Percentiles rank a stretch among this genome's conserved stretches.
Conservation (phyloP, 225 moss, liverwort and hornwort species). For the Polytrichum formosum region DNA sequence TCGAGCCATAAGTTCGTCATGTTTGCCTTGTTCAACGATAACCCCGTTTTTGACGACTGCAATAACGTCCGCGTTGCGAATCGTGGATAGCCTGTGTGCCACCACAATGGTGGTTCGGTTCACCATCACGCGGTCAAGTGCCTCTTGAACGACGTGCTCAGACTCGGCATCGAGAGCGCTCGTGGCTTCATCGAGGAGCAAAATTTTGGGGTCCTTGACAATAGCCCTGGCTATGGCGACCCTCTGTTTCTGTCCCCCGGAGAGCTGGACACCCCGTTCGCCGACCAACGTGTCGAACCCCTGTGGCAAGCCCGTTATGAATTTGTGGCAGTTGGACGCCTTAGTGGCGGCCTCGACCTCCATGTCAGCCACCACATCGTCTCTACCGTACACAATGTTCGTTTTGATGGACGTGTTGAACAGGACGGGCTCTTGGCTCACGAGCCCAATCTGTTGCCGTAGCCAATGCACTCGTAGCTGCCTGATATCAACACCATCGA, state of each 20-base stretch:
- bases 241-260: constrained; percentile 84
- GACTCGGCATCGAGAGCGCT: constrained; percentile 88
- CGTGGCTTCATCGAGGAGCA: constrained; percentile 74
- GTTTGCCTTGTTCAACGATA: constrained; percentile 79
- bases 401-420: constrained; percentile 70
- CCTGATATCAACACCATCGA: constrained; percentile 48
- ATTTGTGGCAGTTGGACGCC: constrained; percentile 68
- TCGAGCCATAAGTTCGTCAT: constrained; percentile 58
- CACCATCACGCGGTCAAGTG: constrained; percentile 73
- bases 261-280: constrained; percentile 72
- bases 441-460: constrained; percentile 76
- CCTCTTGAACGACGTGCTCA: constrained; percentile 80
- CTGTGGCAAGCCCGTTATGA: constrained; percentile 57
- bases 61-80: constrained; percentile 74
- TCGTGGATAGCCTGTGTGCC: constrained; percentile 77
- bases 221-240: constrained; percentile 84
- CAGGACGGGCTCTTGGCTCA: constrained; percentile 80
- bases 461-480: constrained; percentile 73
- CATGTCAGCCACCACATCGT: constrained; percentile 37
- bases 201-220: constrained; percentile 67
- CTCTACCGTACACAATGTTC: constrained; percentile 75
- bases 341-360: constrained; percentile 70
- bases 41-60: constrained; percentile 70
- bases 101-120: constrained; percentile 73
- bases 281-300: constrained; percentile 78